Evolutionary conservation across 768 basidiomycete genomes (phyloP).

Genomic region (Lentinus brumalis): DNA sequence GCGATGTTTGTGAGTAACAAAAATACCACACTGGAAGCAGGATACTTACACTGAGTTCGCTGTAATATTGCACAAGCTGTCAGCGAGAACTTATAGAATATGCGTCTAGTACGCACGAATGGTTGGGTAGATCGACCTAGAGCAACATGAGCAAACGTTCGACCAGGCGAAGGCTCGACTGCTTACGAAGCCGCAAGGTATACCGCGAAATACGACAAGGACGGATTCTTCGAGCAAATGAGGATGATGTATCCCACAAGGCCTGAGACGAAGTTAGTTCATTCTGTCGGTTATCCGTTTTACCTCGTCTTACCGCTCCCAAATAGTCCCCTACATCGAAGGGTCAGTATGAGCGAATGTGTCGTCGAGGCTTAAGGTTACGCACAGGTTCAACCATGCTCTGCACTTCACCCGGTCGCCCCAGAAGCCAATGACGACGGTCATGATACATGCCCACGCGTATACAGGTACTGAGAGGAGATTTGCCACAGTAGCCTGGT

Average conservation of each 20-base stretch:
- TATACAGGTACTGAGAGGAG: conserved; percentile 79
- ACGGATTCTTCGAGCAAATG: conserved; percentile 57
- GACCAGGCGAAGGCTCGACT: background rate
- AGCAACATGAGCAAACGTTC: background rate
- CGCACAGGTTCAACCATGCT: conserved; percentile 63
- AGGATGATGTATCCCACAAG: conserved; percentile 68
- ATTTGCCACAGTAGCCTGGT: conserved; percentile 66
- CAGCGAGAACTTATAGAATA: background rate
- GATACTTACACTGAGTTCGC: conserved; percentile 48
- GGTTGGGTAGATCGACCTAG: conserved; percentile 49
- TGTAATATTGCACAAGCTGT: conserved; percentile 6
- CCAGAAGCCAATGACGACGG: conserved; percentile 58
- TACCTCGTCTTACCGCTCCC: conserved; percentile 30
- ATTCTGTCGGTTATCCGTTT: background rate
- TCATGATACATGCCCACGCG: conserved; percentile 69
- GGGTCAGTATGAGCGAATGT: background rate
- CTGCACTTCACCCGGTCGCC: conserved; percentile 63
- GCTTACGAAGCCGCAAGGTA: conserved; percentile 72
- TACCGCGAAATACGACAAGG: conserved; percentile 71
- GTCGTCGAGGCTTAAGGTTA: background rate
- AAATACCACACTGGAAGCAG: conserved; percentile 15
- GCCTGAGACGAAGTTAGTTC: conserved; percentile 28
- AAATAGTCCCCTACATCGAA: conserved; percentile 29
- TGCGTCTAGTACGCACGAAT: conserved; percentile 37
- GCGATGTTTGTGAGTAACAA: background rate